Conservation (phyloP, 345 rosid species). For the Arabis alpina region DNA sequence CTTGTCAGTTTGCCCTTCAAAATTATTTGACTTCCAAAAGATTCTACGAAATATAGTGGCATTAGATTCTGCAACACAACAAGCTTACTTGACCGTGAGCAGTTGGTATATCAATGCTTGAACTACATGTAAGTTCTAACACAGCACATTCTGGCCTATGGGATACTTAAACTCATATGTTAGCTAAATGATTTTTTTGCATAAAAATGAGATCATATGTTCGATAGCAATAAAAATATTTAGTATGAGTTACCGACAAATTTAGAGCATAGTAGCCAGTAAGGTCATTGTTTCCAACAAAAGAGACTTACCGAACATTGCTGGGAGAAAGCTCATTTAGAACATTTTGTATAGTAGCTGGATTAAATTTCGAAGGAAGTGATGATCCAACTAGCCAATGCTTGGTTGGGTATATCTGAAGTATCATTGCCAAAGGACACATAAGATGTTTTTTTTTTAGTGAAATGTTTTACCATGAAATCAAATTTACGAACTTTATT, state of each 20-base stretch:
- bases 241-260: no score
- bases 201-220: background rate
- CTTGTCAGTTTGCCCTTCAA: conserved; percentile 74
- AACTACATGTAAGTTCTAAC: no score
- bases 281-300: background rate
- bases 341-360: conserved; percentile 53
- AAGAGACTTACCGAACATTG: conserved; percentile 58
- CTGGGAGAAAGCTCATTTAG: conserved; percentile 64
- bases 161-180: no score
- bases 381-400: conserved; percentile 86
- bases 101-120: no score
- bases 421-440: conserved; percentile 15
- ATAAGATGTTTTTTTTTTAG: background rate
- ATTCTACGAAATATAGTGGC: conserved; percentile 51
- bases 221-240: no score
- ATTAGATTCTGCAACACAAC: conserved; percentile 20
- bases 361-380: conserved; percentile 71
- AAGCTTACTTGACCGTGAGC: no score
- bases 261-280: no score
- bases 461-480: no score
- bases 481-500: background rate
- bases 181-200: no score
- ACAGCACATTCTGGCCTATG: no score
- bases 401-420: conserved; percentile 71
- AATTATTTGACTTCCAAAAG: conserved; percentile 85